phyloP scores from a whole-genome alignment of 2,329 filamentous ascomycete genomes.

The Claviceps pusilla region DNA sequence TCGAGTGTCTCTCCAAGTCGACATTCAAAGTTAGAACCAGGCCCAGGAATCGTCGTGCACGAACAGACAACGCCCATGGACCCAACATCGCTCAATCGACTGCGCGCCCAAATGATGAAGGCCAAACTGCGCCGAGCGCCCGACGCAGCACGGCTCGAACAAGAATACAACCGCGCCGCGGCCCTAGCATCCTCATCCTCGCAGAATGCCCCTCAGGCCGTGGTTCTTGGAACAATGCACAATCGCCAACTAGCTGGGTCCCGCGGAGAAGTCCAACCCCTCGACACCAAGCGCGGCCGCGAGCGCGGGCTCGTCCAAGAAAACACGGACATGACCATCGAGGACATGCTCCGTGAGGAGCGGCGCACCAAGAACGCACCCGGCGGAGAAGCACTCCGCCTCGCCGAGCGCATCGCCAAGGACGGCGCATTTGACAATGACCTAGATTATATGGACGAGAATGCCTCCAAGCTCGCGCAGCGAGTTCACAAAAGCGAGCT shows the following conservation, averaged over 20 bases:
- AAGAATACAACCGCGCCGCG: constrained; percentile 66
- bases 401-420: constrained; percentile 88
- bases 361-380: constrained; percentile 63
- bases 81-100: constrained; percentile 67
- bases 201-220: constrained; percentile 37
- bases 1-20: constrained; percentile 17
- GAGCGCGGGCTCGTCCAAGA: constrained; percentile 76
- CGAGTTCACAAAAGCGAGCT: constrained; percentile 77
- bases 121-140: constrained; percentile 71
- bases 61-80: constrained; percentile 45
- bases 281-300: constrained; percentile 66
- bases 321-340: constrained; percentile 89
- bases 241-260: constrained; percentile 72
- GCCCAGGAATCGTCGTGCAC: constrained; percentile 43
- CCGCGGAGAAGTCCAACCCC: constrained; percentile 56
- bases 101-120: constrained; percentile 92
- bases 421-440: constrained; percentile 83
- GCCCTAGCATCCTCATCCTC: constrained; percentile 28
- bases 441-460: constrained; percentile 95
- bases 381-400: constrained; percentile 64
- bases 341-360: constrained; percentile 95
- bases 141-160: constrained; percentile 62
- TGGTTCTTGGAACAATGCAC: constrained; percentile 77
- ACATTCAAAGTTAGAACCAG: constrained; percentile 14
- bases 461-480: constrained; percentile 75